These are phyloP conservation scores for Luvunga scandens DNA, from an alignment of 345 rosid species.

Conservation along the genomic window DNA sequence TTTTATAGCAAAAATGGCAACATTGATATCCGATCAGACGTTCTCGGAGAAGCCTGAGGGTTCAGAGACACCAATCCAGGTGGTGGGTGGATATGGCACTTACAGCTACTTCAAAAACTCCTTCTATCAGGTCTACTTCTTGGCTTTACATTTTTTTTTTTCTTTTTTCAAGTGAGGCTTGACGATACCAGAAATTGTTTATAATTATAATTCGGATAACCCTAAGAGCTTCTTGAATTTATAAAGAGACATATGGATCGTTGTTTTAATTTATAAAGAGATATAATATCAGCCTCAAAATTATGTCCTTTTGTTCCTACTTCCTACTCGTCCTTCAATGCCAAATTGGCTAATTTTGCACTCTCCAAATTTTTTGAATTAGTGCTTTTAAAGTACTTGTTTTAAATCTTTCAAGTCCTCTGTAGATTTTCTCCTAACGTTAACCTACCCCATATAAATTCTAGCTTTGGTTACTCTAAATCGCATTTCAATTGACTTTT, in stretches of 20 bases:
- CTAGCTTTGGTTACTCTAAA: not conserved
- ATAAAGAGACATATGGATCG: too few species aligned
- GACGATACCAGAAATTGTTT: too few species aligned
- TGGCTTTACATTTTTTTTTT: not conserved
- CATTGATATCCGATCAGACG: not conserved
- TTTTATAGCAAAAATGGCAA: not conserved
- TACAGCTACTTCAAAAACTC: constrained; percentile 57
- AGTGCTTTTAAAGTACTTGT: too few species aligned
- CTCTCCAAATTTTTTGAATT: not conserved
- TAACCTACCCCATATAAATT: not conserved
- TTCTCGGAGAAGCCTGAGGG: not conserved
- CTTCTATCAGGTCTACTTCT: constrained; percentile 38
- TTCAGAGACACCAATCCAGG: constrained; percentile 21
- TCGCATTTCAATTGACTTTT: not conserved
- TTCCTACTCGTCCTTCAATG: not conserved
- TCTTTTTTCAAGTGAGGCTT: too few species aligned
- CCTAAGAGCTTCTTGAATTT: too few species aligned
- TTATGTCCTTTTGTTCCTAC: too few species aligned
- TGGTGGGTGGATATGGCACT: constrained; percentile 51
- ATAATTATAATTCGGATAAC: too few species aligned
- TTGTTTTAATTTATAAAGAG: too few species aligned
- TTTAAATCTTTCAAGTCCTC: not conserved
- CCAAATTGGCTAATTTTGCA: not conserved
- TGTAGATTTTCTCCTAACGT: not conserved
- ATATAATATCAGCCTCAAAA: too few species aligned